Evolutionary conservation across 306 rosid genomes (phyloP).

Genomic region (Biancaea sappan): DNA sequence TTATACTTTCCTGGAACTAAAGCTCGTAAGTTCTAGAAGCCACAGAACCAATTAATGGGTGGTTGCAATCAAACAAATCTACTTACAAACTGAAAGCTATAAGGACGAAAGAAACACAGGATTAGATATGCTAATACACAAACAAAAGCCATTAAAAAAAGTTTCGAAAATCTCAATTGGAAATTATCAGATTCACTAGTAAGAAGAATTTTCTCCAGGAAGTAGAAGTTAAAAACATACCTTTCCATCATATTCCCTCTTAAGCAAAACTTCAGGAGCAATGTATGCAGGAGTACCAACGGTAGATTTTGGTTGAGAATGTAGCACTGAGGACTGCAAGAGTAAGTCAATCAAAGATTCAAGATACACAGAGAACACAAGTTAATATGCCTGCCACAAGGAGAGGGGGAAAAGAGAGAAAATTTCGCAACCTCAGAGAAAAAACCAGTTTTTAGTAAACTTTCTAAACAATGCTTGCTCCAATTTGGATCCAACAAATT

Average conservation of each 20-base stretch:
- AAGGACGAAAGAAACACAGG: not conserved
- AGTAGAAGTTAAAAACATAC: conserved; percentile 41
- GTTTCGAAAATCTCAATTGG: not conserved
- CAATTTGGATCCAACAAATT: not conserved
- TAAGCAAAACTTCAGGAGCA: conserved; percentile 94
- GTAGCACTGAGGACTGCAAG: conserved; percentile 87
- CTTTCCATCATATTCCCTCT: conserved; percentile 99
- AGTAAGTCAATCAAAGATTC: conserved; percentile 28
- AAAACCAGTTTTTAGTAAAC: conserved; percentile 20
- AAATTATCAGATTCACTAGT: conserved; percentile 10
- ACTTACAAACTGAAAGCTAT: not conserved
- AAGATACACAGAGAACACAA: conserved; percentile 34
- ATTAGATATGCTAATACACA: not conserved
- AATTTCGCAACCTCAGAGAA: conserved; percentile 12
- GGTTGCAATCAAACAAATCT: not conserved
- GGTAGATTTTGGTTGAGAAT: conserved; percentile 96
- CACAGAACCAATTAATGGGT: not conserved
- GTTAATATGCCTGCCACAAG: not conserved
- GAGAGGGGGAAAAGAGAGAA: not conserved
- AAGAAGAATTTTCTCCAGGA: not conserved
- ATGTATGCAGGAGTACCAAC: conserved; percentile 98
- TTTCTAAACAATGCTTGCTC: conserved; percentile 15
- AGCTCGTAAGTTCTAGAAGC: not conserved
- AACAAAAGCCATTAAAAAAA: not conserved
- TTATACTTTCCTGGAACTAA: no score